A percentile compares a stretch with the other conserved stretches of the same genome.
Evolutionary conservation across 2,329 filamentous ascomycete genomes (phyloP).

Genomic region (Cadophora sp.): DNA sequence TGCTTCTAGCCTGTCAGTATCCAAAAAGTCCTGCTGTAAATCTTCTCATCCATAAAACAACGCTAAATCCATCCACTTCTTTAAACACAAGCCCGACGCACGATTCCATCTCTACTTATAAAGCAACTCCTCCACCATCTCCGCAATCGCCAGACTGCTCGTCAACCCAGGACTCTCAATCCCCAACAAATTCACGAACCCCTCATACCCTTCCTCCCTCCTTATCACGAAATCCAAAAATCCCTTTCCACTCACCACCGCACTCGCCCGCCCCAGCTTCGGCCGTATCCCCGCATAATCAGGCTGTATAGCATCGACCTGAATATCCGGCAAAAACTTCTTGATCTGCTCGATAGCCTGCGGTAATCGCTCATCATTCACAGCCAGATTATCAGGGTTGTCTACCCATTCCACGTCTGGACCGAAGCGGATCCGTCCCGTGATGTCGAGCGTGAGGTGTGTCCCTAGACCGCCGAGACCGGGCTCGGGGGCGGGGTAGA

Average conservation of each 20-base stretch:
- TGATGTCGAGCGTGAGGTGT: conserved; percentile 90
- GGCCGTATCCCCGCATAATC: conserved; percentile 94
- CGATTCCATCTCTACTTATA: too few species aligned
- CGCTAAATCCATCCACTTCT: too few species aligned
- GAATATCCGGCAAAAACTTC: conserved; percentile 78
- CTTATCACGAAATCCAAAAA: conserved; percentile 87
- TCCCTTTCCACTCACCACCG: conserved; percentile 65
- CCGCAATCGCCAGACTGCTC: conserved; percentile 83
- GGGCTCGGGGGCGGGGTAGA: conserved; percentile 87
- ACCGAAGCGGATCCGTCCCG: conserved; percentile 85
- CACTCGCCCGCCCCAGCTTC: conserved; percentile 70
- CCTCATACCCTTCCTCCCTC: conserved; percentile 77
- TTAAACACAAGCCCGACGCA: too few species aligned
- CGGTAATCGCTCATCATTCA: conserved; percentile 66
- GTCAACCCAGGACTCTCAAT: conserved; percentile 95
- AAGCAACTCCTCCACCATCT: conserved; percentile 65
- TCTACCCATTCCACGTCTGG: conserved; percentile 96
- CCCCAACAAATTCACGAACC: conserved; percentile 88
- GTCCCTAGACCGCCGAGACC: conserved; percentile 88
- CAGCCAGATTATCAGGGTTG: conserved; percentile 70
- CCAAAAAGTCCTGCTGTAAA: too few species aligned
- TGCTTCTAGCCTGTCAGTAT: too few species aligned
- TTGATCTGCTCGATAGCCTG: conserved; percentile 77
- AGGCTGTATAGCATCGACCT: conserved; percentile 68
- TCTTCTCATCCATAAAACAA: too few species aligned